Conservation (phyloP, 805 yeast genomes). For the Clavispora asparagi region DNA sequence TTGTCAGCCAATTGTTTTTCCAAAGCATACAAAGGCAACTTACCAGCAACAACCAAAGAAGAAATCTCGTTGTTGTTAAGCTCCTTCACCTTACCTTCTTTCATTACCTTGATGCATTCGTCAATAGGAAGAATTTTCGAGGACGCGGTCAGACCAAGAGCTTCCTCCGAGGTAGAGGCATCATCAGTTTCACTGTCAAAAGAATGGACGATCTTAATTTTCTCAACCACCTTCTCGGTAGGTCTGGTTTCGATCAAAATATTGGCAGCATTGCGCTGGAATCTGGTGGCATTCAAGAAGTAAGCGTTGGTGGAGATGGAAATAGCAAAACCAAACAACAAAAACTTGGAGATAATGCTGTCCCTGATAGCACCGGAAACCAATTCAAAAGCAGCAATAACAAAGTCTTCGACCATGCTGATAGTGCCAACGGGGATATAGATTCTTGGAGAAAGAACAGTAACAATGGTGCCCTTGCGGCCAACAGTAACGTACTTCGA, state of each 20-base stretch:
- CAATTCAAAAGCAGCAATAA: constrained; percentile 46
- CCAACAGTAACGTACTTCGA: constrained; percentile 43
- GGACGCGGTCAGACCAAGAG: constrained; percentile 21
- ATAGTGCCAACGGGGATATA: constrained; percentile 54
- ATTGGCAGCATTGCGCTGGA: constrained; percentile 45
- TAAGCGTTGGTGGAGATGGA: constrained; percentile 80
- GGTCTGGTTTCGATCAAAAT: constrained; percentile 36
- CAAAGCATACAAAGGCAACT: constrained; percentile 86
- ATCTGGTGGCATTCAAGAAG: constrained; percentile 78
- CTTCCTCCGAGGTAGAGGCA: constrained; percentile 19
- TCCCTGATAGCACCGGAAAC: constrained; percentile 72
- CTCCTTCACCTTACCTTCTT: constrained; percentile 64
- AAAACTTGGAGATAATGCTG: constrained; percentile 69
- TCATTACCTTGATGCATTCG: constrained; percentile 55
- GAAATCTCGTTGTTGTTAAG: constrained; percentile 72
- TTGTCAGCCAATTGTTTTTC: constrained; percentile 89
- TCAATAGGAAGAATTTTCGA: constrained; percentile 46
- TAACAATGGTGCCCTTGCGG: constrained; percentile 48
- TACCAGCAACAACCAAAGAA: constrained; percentile 63
- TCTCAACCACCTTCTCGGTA: constrained; percentile 17
- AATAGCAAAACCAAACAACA: constrained; percentile 65
- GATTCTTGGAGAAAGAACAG: constrained; percentile 51
- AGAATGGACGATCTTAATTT: constrained; percentile 4
- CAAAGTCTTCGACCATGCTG: constrained; percentile 57
- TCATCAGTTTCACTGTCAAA: constrained; percentile 8